These are phyloP conservation scores for Neurospora discreta DNA, from an alignment of 495 filamentous ascomycete species.

Conservation along the genomic window DNA sequence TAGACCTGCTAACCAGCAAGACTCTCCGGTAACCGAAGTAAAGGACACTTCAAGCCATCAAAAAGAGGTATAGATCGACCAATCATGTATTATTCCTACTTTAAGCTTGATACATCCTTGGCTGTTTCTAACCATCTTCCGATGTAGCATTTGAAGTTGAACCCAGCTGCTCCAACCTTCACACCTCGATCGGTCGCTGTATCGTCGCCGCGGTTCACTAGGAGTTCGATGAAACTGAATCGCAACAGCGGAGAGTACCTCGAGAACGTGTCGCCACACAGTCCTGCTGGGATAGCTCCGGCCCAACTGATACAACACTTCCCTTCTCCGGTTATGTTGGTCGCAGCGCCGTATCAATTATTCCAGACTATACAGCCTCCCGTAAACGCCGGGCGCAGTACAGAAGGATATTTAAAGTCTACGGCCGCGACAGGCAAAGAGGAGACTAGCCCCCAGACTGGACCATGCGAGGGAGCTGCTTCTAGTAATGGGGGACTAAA, in stretches of 20 bases:
- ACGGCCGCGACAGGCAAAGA: neutral
- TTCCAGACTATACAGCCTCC: slow-evolving; percentile 1
- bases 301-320: slow-evolving; percentile 8
- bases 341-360: slow-evolving; percentile 8
- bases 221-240: slow-evolving; percentile 7
- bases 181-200: slow-evolving; percentile 30
- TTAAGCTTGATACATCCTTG: slow-evolving; percentile 26
- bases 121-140: slow-evolving; percentile 28
- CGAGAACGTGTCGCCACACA: slow-evolving; percentile 1
- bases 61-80: slow-evolving; percentile 37
- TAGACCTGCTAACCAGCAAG: neutral
- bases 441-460: neutral
- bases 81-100: slow-evolving; percentile 26
- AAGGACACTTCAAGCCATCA: slow-evolving; percentile 24
- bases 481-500: slow-evolving; percentile 4
- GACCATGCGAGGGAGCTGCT: neutral
- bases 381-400: neutral
- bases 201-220: neutral
- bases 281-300: neutral
- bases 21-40: slow-evolving; percentile 9
- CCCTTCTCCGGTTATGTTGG: slow-evolving; percentile 10
- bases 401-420: neutral
- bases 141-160: slow-evolving; percentile 37
- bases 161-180: slow-evolving; percentile 45
- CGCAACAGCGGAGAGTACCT: slow-evolving; percentile 2